These are phyloP conservation scores for Ambrosia artemisiifolia DNA, from an alignment of 129 eudicot genomes.

Conservation along the genomic window DNA sequence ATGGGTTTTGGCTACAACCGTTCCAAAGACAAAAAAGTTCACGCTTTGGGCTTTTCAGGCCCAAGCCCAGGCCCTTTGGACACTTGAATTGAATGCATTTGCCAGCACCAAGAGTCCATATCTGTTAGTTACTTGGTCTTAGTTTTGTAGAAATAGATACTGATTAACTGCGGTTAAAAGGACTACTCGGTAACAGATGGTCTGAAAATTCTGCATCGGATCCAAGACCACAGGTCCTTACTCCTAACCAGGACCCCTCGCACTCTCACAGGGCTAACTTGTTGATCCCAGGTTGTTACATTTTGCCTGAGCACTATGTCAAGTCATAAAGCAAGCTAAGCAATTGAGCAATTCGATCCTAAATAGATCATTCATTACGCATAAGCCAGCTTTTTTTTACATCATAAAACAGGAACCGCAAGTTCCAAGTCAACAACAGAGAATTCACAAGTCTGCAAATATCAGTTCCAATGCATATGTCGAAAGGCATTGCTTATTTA, in stretches of 20 bases:
- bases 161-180: neutral
- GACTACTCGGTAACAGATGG: neutral
- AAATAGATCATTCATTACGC: slow-evolving; percentile 3
- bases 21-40: neutral
- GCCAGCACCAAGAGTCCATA: neutral
- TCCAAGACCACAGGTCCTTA: neutral
- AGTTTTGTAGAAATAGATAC: neutral
- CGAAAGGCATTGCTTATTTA: slow-evolving; percentile 2
- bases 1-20: no score
- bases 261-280: neutral
- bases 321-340: neutral
- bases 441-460: slow-evolving; percentile 10
- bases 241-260: neutral
- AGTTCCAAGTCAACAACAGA: slow-evolving; percentile 8
- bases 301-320: neutral
- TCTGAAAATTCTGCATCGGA: neutral
- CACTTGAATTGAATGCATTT: neutral
- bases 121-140: neutral
- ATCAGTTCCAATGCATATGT: neutral
- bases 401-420: neutral
- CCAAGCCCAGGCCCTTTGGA: neutral
- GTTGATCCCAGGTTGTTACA: neutral
- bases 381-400: neutral
- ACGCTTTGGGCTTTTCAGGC: neutral
- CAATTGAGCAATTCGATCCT: slow-evolving; percentile 17